phyloP scores from a whole-genome alignment of 208 protist genomes.

The Herpetomonas tarakana region DNA sequence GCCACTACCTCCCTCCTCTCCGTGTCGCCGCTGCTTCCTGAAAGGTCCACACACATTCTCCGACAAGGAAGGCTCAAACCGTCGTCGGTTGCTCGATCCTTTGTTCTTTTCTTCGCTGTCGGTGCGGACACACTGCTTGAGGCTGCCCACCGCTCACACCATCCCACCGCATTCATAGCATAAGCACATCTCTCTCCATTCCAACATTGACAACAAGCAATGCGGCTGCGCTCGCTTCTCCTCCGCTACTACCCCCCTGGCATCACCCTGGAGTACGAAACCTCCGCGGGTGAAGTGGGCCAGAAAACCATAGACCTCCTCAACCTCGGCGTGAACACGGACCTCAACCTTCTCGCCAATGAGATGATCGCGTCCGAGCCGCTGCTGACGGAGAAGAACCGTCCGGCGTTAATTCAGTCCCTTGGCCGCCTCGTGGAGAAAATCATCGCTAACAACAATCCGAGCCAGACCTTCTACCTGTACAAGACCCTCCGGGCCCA shows the following conservation, averaged over 20 bases:
- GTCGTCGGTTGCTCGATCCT: too few species aligned
- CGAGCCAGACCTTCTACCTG: slow-evolving; percentile 89
- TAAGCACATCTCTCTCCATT: too few species aligned
- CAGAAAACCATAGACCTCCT: slow-evolving; percentile 93
- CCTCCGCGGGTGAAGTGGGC: slow-evolving; percentile 65
- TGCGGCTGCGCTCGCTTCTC: slow-evolving; percentile 93
- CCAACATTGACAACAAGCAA: too few species aligned
- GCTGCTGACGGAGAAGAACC: slow-evolving; percentile 78
- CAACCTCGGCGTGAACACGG: slow-evolving; percentile 72
- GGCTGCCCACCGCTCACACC: too few species aligned
- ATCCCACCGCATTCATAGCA: too few species aligned
- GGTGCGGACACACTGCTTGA: too few species aligned
- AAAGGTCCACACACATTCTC: too few species aligned
- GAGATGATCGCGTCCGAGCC: slow-evolving; percentile 89
- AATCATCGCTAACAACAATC: slow-evolving; percentile 58
- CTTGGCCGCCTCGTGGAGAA: slow-evolving; percentile 90
- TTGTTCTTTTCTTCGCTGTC: too few species aligned
- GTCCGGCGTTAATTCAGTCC: slow-evolving; percentile 74
- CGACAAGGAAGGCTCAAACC: too few species aligned
- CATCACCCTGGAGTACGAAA: slow-evolving; percentile 92
- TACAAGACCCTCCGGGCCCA: slow-evolving; percentile 95
- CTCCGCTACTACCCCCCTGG: slow-evolving; percentile 96
- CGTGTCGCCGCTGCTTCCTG: too few species aligned
- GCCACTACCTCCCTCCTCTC: too few species aligned
- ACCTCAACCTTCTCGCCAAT: slow-evolving; percentile 78